A percentile compares a stretch with the other conserved stretches of the same genome.
Conservation (phyloP, 371 early-diverging fungal species). For the Lichtheimia ramosa region DNA sequence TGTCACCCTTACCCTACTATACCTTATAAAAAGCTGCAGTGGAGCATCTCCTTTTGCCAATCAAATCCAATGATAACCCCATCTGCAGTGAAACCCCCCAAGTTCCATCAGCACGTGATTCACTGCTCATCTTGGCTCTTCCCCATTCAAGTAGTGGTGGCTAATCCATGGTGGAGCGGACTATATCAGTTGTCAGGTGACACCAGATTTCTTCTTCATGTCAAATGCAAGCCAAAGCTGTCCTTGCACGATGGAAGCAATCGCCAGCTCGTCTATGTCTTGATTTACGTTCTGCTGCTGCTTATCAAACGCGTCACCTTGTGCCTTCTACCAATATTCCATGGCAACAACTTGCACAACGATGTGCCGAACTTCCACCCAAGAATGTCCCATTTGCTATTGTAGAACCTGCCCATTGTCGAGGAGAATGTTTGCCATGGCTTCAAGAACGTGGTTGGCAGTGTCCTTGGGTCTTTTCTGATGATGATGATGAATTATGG, state of each 20-base stretch:
- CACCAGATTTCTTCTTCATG: too few species aligned
- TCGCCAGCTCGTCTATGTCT: conserved; percentile 23
- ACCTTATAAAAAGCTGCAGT: too few species aligned
- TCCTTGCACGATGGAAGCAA: conserved; percentile 15
- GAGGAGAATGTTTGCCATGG: conserved; percentile 19
- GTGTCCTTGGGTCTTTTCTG: conserved; percentile 35
- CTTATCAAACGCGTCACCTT: conserved; percentile 21
- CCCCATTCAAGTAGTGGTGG: too few species aligned
- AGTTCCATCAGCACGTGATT: too few species aligned
- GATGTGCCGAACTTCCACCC: conserved; percentile 43
- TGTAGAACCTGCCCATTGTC: conserved; percentile 23
- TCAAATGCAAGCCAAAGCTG: conserved; percentile 3
- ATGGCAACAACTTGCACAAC: conserved; percentile 19
- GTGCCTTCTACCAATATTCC: conserved; percentile 48
- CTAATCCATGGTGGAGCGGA: too few species aligned
- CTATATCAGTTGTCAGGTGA: too few species aligned
- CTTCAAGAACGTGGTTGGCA: conserved; percentile 38
- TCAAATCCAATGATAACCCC: too few species aligned
- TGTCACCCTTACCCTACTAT: too few species aligned
- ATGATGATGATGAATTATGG: conserved; percentile 18
- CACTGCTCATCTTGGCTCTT: too few species aligned
- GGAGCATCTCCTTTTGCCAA: too few species aligned
- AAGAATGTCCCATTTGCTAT: conserved; percentile 43
- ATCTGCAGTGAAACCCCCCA: too few species aligned
- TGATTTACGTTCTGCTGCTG: conserved; percentile 26